These are phyloP conservation scores for Penicillium canescens DNA, from an alignment of 495 filamentous ascomycete species.

Conservation along the genomic window DNA sequence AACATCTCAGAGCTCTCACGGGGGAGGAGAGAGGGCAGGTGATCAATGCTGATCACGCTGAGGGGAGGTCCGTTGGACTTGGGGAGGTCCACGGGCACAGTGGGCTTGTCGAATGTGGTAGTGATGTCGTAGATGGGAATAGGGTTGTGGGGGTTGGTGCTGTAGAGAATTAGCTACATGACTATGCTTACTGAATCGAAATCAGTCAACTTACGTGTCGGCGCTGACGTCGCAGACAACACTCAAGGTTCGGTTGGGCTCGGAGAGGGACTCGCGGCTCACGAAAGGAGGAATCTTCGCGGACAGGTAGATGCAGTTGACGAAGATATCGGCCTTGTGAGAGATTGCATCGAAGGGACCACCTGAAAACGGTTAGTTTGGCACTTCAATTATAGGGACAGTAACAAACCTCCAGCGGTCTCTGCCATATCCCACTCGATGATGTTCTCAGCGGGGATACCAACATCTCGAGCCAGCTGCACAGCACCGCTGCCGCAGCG, in stretches of 20 bases:
- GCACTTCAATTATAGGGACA: not conserved
- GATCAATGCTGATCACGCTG: slow-evolving; percentile 85
- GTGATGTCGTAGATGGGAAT: slow-evolving; percentile 84
- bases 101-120: slow-evolving; percentile 83
- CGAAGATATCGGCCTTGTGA: slow-evolving; percentile 68
- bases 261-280: slow-evolving; percentile 63
- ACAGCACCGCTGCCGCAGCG: slow-evolving; percentile 87
- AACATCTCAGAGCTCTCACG: slow-evolving; percentile 88
- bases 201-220: slow-evolving; percentile 49
- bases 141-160: slow-evolving; percentile 71
- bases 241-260: slow-evolving; percentile 68
- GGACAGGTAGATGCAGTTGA: slow-evolving; percentile 91
- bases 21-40: slow-evolving; percentile 83
- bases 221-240: slow-evolving; percentile 89
- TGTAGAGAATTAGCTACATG: slow-evolving; percentile 7
- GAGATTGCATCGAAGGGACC: slow-evolving; percentile 90
- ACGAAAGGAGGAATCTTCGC: slow-evolving; percentile 72
- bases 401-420: slow-evolving; percentile 53
- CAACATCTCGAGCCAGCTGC: slow-evolving; percentile 72
- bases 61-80: slow-evolving; percentile 58
- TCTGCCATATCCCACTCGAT: slow-evolving; percentile 93
- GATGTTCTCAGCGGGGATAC: slow-evolving; percentile 71
- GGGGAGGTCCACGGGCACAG: slow-evolving; percentile 63
- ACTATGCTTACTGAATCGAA: not conserved
- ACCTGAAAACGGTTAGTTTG: slow-evolving; percentile 27